Evolutionary conservation across 139 green algal species (phyloP).

Genomic region (Zygnema circumcarinatum): DNA sequence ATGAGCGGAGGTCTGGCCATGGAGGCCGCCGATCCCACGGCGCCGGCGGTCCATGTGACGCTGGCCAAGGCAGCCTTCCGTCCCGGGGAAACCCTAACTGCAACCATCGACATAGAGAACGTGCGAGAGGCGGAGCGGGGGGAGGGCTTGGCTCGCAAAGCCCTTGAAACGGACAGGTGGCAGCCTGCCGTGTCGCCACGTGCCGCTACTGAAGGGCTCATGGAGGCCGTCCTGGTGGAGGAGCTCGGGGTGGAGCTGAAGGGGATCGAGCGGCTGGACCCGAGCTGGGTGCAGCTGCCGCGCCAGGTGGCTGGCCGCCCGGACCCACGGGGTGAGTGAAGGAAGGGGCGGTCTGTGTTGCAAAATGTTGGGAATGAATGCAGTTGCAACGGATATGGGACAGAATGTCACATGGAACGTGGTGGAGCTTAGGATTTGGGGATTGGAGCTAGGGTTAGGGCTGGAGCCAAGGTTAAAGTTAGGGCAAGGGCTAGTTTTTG

Average conservation of each 20-base stretch:
- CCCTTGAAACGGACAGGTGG: neutral
- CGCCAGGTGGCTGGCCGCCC: neutral
- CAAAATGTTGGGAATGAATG: neutral
- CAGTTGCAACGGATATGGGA: too few species aligned
- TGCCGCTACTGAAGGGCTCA: neutral
- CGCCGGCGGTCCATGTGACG: conserved; percentile 35
- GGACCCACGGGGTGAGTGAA: neutral
- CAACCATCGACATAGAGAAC: conserved; percentile 43
- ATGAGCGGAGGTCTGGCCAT: neutral
- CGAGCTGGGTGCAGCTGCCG: conserved; percentile 38
- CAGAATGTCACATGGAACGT: too few species aligned
- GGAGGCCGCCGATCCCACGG: neutral
- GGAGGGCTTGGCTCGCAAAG: neutral
- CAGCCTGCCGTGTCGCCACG: neutral
- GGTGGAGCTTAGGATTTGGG: too few species aligned
- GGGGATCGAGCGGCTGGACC: conserved; percentile 51
- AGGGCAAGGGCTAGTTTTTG: too few species aligned
- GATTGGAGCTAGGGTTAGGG: too few species aligned
- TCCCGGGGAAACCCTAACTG: conserved; percentile 43
- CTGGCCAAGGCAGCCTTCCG: conserved; percentile 33
- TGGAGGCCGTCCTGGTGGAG: conserved; percentile 53
- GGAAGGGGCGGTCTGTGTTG: neutral
- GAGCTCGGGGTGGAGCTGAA: conserved; percentile 50
- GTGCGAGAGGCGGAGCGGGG: neutral
- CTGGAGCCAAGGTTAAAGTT: too few species aligned